Evolutionary conservation across 495 filamentous ascomycete genomes (phyloP).

Genomic region (Penicillium bialowiezense): DNA sequence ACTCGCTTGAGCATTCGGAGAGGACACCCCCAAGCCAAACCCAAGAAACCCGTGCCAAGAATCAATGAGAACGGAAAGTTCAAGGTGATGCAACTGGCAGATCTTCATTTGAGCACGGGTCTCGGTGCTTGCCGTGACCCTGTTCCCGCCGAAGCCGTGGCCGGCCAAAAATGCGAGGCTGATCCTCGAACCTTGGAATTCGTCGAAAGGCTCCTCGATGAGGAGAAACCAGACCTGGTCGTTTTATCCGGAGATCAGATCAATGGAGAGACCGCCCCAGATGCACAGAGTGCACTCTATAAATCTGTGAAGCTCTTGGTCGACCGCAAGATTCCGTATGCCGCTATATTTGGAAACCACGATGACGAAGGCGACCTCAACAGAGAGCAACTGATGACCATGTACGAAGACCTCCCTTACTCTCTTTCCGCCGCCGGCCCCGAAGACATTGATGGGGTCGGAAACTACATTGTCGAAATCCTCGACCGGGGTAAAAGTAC

Average conservation of each 20-base stretch:
- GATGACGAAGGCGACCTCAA: conserved; percentile 87
- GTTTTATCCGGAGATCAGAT: conserved; percentile 91
- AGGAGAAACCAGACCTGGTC: conserved; percentile 89
- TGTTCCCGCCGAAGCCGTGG: conserved; percentile 60
- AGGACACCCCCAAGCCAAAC: conserved; percentile 54
- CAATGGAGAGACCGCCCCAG: conserved; percentile 87
- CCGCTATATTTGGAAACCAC: conserved; percentile 94
- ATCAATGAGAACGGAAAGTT: conserved; percentile 89
- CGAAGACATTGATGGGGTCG: conserved; percentile 78
- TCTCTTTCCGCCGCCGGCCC: conserved; percentile 82
- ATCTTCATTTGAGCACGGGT: conserved; percentile 89
- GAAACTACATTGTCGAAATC: conserved; percentile 93
- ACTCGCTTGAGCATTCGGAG: conserved; percentile 73
- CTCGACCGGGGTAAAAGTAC: conserved; percentile 71
- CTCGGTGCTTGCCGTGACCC: conserved; percentile 80
- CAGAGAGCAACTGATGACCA: conserved; percentile 73
- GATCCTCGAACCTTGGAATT: conserved; percentile 92
- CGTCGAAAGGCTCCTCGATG: conserved; percentile 73
- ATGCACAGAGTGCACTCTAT: conserved; percentile 91
- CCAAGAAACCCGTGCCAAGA: conserved; percentile 64
- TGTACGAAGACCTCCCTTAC: conserved; percentile 84
- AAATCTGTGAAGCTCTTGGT: conserved; percentile 88
- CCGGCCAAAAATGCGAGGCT: conserved; percentile 80
- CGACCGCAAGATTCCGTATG: conserved; percentile 85
- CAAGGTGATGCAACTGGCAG: conserved; percentile 93